These are phyloP conservation scores for Pseudocercospora fijiensis DNA, from an alignment of 2,329 filamentous ascomycete species.

Conservation along the genomic window DNA sequence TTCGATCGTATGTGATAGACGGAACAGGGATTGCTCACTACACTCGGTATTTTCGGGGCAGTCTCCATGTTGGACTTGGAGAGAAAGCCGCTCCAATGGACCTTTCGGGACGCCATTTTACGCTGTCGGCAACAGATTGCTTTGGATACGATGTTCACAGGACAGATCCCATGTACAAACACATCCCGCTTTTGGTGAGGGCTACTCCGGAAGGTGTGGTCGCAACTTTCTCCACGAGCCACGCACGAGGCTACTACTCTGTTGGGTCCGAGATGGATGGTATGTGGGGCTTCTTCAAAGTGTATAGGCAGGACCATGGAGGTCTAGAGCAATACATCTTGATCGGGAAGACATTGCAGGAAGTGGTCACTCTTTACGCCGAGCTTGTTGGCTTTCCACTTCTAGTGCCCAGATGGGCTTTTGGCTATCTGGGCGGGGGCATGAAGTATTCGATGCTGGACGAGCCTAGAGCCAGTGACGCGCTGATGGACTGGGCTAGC, in stretches of 20 bases:
- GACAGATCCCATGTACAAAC: slow-evolving; percentile 73
- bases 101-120: slow-evolving; percentile 64
- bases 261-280: slow-evolving; percentile 73
- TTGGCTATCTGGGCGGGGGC: slow-evolving; percentile 70
- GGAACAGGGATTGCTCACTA: slow-evolving; percentile 64
- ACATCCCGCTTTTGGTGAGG: slow-evolving; percentile 71
- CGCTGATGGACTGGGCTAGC: slow-evolving; percentile 59
- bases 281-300: slow-evolving; percentile 72
- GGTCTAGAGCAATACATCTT: slow-evolving; percentile 71
- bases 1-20: slow-evolving; percentile 66
- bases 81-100: slow-evolving; percentile 75
- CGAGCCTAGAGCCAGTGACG: slow-evolving; percentile 55
- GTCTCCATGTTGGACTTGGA: slow-evolving; percentile 67
- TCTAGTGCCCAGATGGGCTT: slow-evolving; percentile 68
- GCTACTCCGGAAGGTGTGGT: slow-evolving; percentile 63
- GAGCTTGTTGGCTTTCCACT: slow-evolving; percentile 67
- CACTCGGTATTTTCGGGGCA: slow-evolving; percentile 60
- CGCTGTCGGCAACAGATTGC: slow-evolving; percentile 66
- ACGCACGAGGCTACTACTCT: slow-evolving; percentile 63
- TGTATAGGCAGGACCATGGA: slow-evolving; percentile 69
- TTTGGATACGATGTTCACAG: slow-evolving; percentile 72
- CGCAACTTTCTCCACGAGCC: slow-evolving; percentile 66
- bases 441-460: slow-evolving; percentile 61
- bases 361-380: slow-evolving; percentile 66
- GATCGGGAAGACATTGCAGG: slow-evolving; percentile 63